Evolutionary conservation across 176 grass and related monocot genomes (phyloP), one percentile per base, ranked within the genome.

Genomic region (Avena insularis): DNA sequence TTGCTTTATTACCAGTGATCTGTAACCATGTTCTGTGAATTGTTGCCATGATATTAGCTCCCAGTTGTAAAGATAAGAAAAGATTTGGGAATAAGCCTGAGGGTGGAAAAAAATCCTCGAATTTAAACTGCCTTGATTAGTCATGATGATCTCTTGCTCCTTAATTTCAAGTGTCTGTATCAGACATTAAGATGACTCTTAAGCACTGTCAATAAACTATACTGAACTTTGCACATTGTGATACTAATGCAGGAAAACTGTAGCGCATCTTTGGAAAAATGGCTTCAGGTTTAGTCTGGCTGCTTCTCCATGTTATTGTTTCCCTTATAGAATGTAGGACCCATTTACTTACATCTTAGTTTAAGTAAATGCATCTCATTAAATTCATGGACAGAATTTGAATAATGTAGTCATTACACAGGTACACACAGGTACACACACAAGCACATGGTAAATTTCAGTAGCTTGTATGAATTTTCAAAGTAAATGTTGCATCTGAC

Each of bases 21-120:
- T 7, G 43, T 70, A 15, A 66, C 15, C 13, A 19, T 65, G 12
- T 20, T 35, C 40, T 70, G 20, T 58, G 82, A 62, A 43, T 68
- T 69, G 20, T 84, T 68, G 8, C 10, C 58, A 23, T 88, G 50
- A 27, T 68, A 57, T 87, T 14, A 66, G 48, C 10, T 67, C 4
- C 47, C 58, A 55, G 8, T 1, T 10, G 66, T 50, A 79, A n/a
- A 82, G 59, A 62, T 80, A 11, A 49, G 17, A 50, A 82, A 78
- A 23, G 23, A 23, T 23, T 23, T 23, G 23, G 23, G 23, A 23
- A 23, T 23, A 23, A 23, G 23, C 23, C 23, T 23, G 23, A 23
- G 23, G 23, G 23, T 23, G 23, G 23, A 23, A 23, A 23, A 40
- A 40, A 40, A 6, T 40, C 38, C 38, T 40, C 38, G 38, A 40